Base-by-base conservation (phyloP, 305 asterid genomes). In the Ruellia speciosa region DNA sequence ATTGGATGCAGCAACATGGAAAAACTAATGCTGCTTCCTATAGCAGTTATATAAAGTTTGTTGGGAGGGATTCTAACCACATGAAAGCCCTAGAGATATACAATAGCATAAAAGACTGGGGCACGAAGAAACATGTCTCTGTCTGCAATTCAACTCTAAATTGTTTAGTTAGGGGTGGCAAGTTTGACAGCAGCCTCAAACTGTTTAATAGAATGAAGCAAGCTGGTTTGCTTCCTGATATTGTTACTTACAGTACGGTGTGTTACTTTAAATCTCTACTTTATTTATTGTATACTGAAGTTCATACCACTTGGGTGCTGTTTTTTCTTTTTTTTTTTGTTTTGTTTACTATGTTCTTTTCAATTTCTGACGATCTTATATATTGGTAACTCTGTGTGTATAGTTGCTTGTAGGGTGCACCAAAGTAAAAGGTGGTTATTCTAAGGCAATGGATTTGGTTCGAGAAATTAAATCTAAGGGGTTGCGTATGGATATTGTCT, bases 231-330 rank as follows among this genome's bases (percentile, higher is more conserved):
- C 75, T 74, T 50, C 97, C 97, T 67, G 97, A 90, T 76, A 79
- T 77, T 57, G 81, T 90, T 49, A 90, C 97, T 20, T 90, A 87
- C 71, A 83, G 95, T 58, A 85, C 95, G 85, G 97, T 90, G 82
- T 60, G 86, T 64, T 66, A 70, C 62, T 70, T 71, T 20, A 18
- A 41, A 43, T 60, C 65, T 65, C 64, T 58, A 43, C 39, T 5
- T 3, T 41, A 7, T 41, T 7, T 4, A 7, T 41, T 13, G 10
- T 7, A 9, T 7, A 3, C 4, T 5, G 14, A 41, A 7, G 47
- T 12, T 12, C 47, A 33, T 8, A 33, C 8, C 37, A 33, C 4
- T 41, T 46, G 50, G 50, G n/a, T n/a, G n/a, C n/a, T n/a, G n/a
- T n/a, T n/a, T n/a, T n/a, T n/a, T 4, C 15, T 18, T 53, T 18